Evolutionary conservation across 2,329 filamentous ascomycete species (phyloP), one percentile per base, ranked within the genome.

Genomic region (Pyrenophora seminiperda): DNA sequence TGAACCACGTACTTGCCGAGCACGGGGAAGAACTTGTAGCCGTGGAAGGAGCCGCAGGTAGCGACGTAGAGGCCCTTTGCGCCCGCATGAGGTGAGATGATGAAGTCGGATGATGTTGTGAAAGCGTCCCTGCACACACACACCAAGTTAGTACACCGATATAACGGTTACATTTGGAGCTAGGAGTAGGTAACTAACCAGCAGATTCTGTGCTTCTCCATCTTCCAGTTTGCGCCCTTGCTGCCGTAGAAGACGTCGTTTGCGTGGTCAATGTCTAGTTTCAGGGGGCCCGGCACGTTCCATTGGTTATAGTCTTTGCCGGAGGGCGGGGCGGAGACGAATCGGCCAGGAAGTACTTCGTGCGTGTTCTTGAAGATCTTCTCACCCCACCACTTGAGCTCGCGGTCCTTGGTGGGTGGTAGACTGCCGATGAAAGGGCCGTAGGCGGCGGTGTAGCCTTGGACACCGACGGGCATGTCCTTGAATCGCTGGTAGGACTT

Each of bases 41-140:
- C 83, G 62, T 86, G 83, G 1, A 84, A 84, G 30, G 77, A 81
- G 0, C 84, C 84, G 1, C 81, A 84, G 0, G 83, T 85, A 1
- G 82, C 83, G 1, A 86, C 74, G 59, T 83, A 80, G 1, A 86
- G 68, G 9, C 71, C 63, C 45, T 72, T 59, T 47, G 75, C 77
- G 3, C 54, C 67, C 0, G 80, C 78, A 36, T 83, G 77, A 38
- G 75, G 75, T 33, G 81, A 78, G 38, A 85, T 75, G 27, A 84
- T 73, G 62, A 80, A 83, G 50, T 83, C 77, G 18, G 81, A 81
- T n/a, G 76, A 75, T 1, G 78, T 77, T 0, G 79, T 82, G 59
- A 87, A 82, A 7, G 84, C 85, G 56, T 88, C 85, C 85, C 85
- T 87, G 46, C 2, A n/a, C n/a, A n/a, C n/a, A n/a, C n/a, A n/a